These are phyloP conservation scores for Trypanosoma congolense DNA, from an alignment of 208 protist species.

Conservation along the genomic window DNA sequence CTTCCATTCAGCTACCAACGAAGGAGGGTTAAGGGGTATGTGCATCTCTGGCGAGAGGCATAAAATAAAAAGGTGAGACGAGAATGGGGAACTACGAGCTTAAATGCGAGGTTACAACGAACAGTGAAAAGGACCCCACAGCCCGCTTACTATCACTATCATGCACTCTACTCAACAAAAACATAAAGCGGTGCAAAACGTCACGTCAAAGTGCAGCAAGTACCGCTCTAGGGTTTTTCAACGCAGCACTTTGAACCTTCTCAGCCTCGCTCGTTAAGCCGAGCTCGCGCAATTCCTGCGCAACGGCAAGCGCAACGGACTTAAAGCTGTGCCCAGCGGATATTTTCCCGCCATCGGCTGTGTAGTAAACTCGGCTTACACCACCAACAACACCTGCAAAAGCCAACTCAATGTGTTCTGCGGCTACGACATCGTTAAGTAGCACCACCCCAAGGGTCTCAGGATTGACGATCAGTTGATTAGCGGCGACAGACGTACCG, in stretches of 20 bases:
- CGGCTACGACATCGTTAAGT: conserved; percentile 60
- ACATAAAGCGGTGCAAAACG: too few relatives aligned
- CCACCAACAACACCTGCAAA: conserved; percentile 70
- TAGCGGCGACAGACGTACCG: conserved; percentile 47
- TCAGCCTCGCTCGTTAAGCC: conserved; percentile 63
- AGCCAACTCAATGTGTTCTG: conserved; percentile 65
- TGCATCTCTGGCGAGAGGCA: too few relatives aligned
- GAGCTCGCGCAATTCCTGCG: conserved; percentile 53
- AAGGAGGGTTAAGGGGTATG: too few relatives aligned
- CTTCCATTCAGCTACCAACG: too few relatives aligned
- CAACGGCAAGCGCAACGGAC: conserved; percentile 60
- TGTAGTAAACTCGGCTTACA: conserved; percentile 55
- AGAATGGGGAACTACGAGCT: too few relatives aligned
- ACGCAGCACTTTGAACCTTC: conserved; percentile 54
- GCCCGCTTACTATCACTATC: too few relatives aligned
- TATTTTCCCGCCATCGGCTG: conserved; percentile 44
- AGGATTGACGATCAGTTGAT: conserved; percentile 68
- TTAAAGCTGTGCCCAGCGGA: conserved; percentile 74
- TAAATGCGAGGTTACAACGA: neutral
- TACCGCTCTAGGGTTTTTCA: conserved; percentile 55
- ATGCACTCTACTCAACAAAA: too few relatives aligned
- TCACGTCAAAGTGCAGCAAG: conserved; percentile 30
- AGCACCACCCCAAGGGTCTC: conserved; percentile 66
- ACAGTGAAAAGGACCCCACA: conserved; percentile 4
- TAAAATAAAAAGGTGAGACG: too few relatives aligned